phyloP scores from a whole-genome alignment of 1,139 yeast genomes.

The Saccharomyces hybrid region DNA sequence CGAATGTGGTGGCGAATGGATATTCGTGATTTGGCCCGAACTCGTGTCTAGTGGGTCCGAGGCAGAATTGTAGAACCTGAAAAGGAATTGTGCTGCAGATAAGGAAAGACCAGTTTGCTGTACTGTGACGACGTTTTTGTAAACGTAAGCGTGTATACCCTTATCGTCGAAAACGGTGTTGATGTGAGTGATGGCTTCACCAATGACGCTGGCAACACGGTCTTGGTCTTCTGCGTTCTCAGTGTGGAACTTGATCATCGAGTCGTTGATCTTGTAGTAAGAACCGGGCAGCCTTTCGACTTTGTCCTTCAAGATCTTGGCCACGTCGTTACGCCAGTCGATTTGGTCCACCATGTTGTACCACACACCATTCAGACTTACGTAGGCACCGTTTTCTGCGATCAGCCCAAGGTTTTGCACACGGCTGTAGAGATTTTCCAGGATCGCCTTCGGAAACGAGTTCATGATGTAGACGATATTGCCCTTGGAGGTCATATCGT shows the following conservation, averaged over 20 bases:
- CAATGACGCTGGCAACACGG: slow-evolving; percentile 60
- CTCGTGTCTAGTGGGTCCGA: slow-evolving; percentile 6
- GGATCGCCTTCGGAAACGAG: slow-evolving; percentile 51
- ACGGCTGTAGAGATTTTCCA: slow-evolving; percentile 63
- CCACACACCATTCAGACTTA: slow-evolving; percentile 55
- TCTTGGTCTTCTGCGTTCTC: slow-evolving; percentile 64
- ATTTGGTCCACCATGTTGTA: slow-evolving; percentile 49
- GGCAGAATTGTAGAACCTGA: slow-evolving; percentile 29
- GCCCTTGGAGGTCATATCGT: slow-evolving; percentile 40
- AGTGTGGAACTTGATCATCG: slow-evolving; percentile 67
- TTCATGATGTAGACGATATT: slow-evolving; percentile 70
- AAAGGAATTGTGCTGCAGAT: slow-evolving; percentile 44
- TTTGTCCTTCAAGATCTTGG: slow-evolving; percentile 55
- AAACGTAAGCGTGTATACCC: slow-evolving; percentile 71
- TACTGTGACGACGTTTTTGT: slow-evolving; percentile 61
- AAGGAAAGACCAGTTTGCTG: slow-evolving; percentile 49
- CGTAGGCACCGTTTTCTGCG: slow-evolving; percentile 81
- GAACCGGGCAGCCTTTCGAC: slow-evolving; percentile 79
- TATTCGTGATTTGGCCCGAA: slow-evolving; percentile 8
- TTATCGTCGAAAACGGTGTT: slow-evolving; percentile 62
- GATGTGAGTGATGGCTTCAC: slow-evolving; percentile 79
- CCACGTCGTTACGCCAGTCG: slow-evolving; percentile 52
- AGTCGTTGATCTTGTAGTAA: slow-evolving; percentile 62
- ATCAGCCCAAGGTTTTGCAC: slow-evolving; percentile 68
- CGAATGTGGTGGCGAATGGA: slow-evolving; percentile 2